Base-by-base conservation (phyloP, 305 asterid genomes). In the Salvia sclarea region DNA sequence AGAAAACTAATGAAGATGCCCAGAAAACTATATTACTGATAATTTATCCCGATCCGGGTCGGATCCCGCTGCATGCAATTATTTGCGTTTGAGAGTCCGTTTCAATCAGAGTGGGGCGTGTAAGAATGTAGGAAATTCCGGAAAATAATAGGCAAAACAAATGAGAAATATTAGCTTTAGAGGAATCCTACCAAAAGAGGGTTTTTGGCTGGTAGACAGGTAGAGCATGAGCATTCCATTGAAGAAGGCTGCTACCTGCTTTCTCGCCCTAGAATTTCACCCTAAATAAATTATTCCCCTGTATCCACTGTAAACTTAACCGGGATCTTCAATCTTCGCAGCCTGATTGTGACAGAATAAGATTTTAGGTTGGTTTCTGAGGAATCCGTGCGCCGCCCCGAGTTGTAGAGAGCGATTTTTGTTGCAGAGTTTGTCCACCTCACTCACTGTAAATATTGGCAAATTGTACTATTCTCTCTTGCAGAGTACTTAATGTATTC, bases 301-400 rank as follows among this genome's bases (percentile, higher is more conserved):
- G 33, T 14, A 8, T 38, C 13, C 22, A 35, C 28, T 21, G 8
- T 3, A 31, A 18, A 6, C 21, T 62, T 48, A 61, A 41, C 55
- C 58, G 9, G 40, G 54, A 41, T 77, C 64, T 40, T 56, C 69
- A 25, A 58, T 67, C 61, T 20, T 22, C 58, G 6, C 24, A 4
- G 24, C 60, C 57, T 49, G 9, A 66, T n/a, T 38, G 59, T 25
- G 12, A 12, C 30, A 69, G 53, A 49, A 43, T 62, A 30, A 10
- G 61, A 52, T 66, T 57, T 62, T 64, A 21, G 50, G 65, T 55
- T 49, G 82, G 71, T 75, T 69, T 75, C 59, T 63, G 67, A 25
- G 35, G 38, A 58, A 4, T 70, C 62, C 68, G 60, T 47, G 4
- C 14, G 38, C 73, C 16, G 64, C 37, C 40, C 37, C 40, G 31